These are phyloP conservation scores for Escovopsis sp. DNA, from an alignment of 2,329 filamentous ascomycete species.

Conservation along the genomic window DNA sequence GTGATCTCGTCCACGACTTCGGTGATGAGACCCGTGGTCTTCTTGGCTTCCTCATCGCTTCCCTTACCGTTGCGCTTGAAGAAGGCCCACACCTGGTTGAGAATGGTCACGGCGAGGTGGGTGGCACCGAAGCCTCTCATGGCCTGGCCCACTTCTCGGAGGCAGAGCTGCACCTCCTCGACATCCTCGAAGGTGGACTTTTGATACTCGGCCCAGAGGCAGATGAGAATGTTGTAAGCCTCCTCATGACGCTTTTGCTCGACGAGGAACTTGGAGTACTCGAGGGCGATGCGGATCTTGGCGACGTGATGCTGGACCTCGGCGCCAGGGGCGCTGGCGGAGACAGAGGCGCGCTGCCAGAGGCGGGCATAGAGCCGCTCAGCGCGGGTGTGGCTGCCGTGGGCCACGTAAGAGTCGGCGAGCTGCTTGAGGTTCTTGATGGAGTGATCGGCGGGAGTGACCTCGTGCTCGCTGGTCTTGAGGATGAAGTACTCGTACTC, in stretches of 20 bases:
- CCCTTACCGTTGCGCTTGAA: conserved; percentile 24
- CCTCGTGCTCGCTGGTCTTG: conserved; percentile 19
- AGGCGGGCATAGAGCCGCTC: conserved; percentile 25
- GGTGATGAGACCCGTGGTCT: conserved; percentile 22
- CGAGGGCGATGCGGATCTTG: conserved; percentile 24
- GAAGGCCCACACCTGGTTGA: conserved; percentile 24
- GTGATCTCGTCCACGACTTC: conserved; percentile 25
- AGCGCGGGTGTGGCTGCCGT: conserved; percentile 18
- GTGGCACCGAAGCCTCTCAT: conserved; percentile 17
- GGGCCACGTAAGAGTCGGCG: conserved; percentile 19
- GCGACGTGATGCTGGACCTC: conserved; percentile 20
- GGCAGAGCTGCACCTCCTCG: too few relatives aligned
- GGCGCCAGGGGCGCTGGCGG: conserved; percentile 8
- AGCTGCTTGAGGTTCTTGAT: conserved; percentile 21
- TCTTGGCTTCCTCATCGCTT: conserved; percentile 18
- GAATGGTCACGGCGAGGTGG: conserved; percentile 18
- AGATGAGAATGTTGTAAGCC: conserved; percentile 24
- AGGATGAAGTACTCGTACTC: conserved; percentile 21
- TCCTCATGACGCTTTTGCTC: conserved; percentile 19
- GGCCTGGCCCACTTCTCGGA: too few relatives aligned
- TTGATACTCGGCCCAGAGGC: conserved; percentile 19
- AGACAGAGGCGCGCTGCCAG: conserved; percentile 23
- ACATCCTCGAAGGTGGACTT: too few relatives aligned
- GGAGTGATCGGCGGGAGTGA: conserved; percentile 14
- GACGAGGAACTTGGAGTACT: conserved; percentile 22